Base-by-base conservation (phyloP, 129 eudicot species). In the Centrapalus pauciflorus region DNA sequence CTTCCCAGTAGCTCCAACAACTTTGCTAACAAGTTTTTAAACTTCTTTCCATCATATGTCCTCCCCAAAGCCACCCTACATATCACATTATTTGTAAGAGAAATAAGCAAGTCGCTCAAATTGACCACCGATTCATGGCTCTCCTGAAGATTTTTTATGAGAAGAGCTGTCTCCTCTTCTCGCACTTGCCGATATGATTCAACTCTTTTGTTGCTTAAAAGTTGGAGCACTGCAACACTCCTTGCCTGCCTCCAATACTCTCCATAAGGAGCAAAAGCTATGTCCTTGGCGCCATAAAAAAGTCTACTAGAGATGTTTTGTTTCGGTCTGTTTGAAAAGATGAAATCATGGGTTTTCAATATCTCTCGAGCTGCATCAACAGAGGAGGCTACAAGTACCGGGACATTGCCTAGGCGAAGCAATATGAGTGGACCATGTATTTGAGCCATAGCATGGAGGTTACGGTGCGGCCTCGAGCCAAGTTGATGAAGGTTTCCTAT, bases 221-320 rank as follows among this genome's bases (percentile, higher is more conserved):
- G 77, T 16, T 78, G 81, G 16, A 75, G 82, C 33, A 84, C 77
- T 14, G 72, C 71, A 5, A 81, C 32, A 73, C 86, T 81, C 32
- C 51, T 81, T 52, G 78, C 11, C 46, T 77, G 83, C 48, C 90
- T 66, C 90, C 90, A 81, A 48, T 77, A 71, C 24, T 77, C 82
- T 0, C 90, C 84, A 34, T 84, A 81, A 2, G 79, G 86, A 1
- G 84, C 59, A 8, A 68, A 28, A 5, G 80, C 23, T 5, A 80
- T 52, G 49, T 80, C n/a, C n/a, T n/a, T n/a, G n/a, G n/a, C n/a
- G n/a, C n/a, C n/a, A n/a, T n/a, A n/a, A n/a, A n/a, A n/a, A n/a
- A n/a, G n/a, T n/a, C n/a, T n/a, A n/a, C n/a, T n/a, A n/a, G n/a
- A n/a, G n/a, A n/a, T n/a, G n/a, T n/a, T n/a, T n/a, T n/a, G n/a